phyloP scores from a whole-genome alignment of 225 moss, liverwort and hornwort species.

The Asterella californica region DNA sequence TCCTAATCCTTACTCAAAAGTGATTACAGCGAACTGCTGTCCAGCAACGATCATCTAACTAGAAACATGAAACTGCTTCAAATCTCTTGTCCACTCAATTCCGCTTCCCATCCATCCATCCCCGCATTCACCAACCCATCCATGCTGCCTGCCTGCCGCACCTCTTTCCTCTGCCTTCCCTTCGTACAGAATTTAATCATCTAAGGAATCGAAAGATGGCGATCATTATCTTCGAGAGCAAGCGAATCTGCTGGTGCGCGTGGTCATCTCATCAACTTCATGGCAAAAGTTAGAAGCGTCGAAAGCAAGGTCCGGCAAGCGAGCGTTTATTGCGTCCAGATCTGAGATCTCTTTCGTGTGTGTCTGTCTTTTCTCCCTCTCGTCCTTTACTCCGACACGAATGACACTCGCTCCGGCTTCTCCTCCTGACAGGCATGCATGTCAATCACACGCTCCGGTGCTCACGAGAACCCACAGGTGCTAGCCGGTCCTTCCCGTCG shows the following conservation, averaged over 20 bases:
- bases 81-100: background rate
- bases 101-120: background rate
- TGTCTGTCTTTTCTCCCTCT: background rate
- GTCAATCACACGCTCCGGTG: background rate
- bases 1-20: background rate
- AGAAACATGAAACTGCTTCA: background rate
- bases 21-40: background rate
- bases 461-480: slow-evolving; percentile 1
- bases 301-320: background rate
- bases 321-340: background rate
- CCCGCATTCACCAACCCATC: background rate
- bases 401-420: background rate
- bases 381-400: background rate
- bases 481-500: background rate
- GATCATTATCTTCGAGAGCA: background rate
- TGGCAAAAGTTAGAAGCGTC: background rate
- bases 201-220: background rate
- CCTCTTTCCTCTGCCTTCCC: background rate
- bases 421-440: background rate
- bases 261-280: background rate
- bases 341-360: no score
- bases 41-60: background rate
- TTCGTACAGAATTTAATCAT: background rate
- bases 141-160: background rate
- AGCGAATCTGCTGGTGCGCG: background rate